Evolutionary conservation across 2,329 filamentous ascomycete species (phyloP), one percentile per base, ranked within the genome.

Genomic region (Ophiocordyceps unilateralis): DNA sequence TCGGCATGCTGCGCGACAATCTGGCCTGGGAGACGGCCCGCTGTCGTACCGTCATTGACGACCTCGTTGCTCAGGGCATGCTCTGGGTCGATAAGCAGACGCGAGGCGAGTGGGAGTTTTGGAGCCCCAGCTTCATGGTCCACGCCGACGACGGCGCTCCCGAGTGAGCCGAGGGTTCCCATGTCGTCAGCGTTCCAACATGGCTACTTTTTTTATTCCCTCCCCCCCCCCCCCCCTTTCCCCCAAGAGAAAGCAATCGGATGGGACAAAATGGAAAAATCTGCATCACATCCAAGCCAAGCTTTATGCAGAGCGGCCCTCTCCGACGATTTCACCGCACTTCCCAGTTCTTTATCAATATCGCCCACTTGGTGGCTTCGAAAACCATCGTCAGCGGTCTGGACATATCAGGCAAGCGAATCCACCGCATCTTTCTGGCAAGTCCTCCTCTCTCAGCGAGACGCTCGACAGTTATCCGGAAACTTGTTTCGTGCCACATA

Each of bases 81-180:
- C 76, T 98, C 14, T 98, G 91, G 91, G 78, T 96, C 6, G 91
- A 98, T 61, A 77, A 76, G 50, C 87, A 95, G 63, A 78, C 65
- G 10, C 70, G 74, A 9, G 59, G 58, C 17, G 89, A 96, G 64
- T 87, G 80, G 60, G 88, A 96, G 61, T 98, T 95, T 54, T 98
- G 91, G 91, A 84, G 78, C 46, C 84, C 84, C 1, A 78, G 80
- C 0, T 84, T 83, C 47, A 84, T 88, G 68, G 58, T 68, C 2
- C 26, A 39, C 21, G 30, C 11, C 14, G 37, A 40, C 38, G 9
- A 20, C 23, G 28, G 26, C 4, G 5, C 24, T 17, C n/a, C 28
- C n/a, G 23, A 38, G 10, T 24, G 37, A 39, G 17, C 17, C 37
- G 37, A 15, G 15, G 2, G 20, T 23, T 23, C 20, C 11, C 37